Base-by-base conservation (phyloP, 2,329 filamentous ascomycete genomes). In the Colletotrichum aenigma region DNA sequence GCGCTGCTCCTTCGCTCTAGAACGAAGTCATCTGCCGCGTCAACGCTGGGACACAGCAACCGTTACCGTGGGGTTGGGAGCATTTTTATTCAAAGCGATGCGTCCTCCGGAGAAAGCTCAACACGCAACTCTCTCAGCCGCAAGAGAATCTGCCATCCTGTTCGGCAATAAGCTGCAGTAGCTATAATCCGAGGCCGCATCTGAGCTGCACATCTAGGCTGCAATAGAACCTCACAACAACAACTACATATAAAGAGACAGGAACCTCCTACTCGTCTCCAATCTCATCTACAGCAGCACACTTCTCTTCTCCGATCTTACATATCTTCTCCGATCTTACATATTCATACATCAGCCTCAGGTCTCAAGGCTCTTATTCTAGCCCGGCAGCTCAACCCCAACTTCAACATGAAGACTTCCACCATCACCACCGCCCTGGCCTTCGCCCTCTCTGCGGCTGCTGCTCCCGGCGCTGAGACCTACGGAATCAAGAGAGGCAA, bases 381-480 rank as follows among this genome's bases (percentile, higher is more conserved):
- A 34, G 21, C 38, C 13, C 9, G 13, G 32, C 30, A 67, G n/a
- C 26, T 6, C 30, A 58, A 18, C 3, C 18, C 9, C 13, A 26
- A 10, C 38, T n/a, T 6, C 52, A 75, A 67, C 24, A 75, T 75
- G 72, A 75, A 75, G 69, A 43, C 56, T 43, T 56, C 69, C 3
- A 28, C 62, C 69, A 28, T 75, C 26, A 34, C 72, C 30, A 9
- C 43, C 36, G 55, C 32, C 21, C 36, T 75, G 28, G 30, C 55
- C 8, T 56, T 72, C 24, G 62, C 69, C 36, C 21, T 55, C 36
- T 55, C 72, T 18, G 72, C 30, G 21, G 12, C 18, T 21, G 72
- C 72, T 16, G 69, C 72, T 2, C 72, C 72, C 15, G 10, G 48
- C 61, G 8, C 58, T 56, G 43, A 26, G 43, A 68, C 2, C 48